phyloP scores from a whole-genome alignment of 345 rosid species.

The rapeseed (Brassica napus) region DNA sequence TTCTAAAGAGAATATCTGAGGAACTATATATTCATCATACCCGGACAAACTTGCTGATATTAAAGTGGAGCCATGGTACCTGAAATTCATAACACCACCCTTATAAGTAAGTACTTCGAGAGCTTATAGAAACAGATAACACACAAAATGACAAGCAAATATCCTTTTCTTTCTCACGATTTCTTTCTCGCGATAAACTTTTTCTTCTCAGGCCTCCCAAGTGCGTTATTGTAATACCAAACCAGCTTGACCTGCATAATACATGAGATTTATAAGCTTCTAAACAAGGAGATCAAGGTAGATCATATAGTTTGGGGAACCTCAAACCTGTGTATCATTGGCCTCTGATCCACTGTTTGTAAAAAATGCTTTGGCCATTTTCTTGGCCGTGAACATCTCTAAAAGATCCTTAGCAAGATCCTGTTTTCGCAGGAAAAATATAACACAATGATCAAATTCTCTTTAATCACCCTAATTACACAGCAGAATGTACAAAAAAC shows the following conservation, averaged over 20 bases:
- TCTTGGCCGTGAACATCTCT: constrained; percentile 74
- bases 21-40: constrained; percentile 38
- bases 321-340: constrained; percentile 89
- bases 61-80: constrained; percentile 94
- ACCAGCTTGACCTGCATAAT: constrained; percentile 77
- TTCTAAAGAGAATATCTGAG: not conserved
- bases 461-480: not conserved
- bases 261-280: constrained; percentile 17
- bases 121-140: constrained; percentile 1
- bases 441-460: constrained; percentile 17
- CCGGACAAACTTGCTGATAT: constrained; percentile 98
- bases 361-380: constrained; percentile 90
- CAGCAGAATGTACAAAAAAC: not conserved
- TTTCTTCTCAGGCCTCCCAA: constrained; percentile 82
- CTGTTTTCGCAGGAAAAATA: constrained; percentile 44
- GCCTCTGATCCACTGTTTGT: constrained; percentile 98
- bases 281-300: not conserved
- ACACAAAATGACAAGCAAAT: not conserved
- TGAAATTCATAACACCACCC: constrained; percentile 36
- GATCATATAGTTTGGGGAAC: constrained; percentile 33
- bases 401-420: constrained; percentile 93
- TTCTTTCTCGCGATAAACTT: constrained; percentile 75
- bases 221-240: constrained; percentile 89
- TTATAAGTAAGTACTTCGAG: constrained; percentile 10
- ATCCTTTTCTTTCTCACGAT: constrained; percentile 45